Evolutionary conservation across 768 basidiomycete genomes (phyloP).

Genomic region (Trametes meyenii): DNA sequence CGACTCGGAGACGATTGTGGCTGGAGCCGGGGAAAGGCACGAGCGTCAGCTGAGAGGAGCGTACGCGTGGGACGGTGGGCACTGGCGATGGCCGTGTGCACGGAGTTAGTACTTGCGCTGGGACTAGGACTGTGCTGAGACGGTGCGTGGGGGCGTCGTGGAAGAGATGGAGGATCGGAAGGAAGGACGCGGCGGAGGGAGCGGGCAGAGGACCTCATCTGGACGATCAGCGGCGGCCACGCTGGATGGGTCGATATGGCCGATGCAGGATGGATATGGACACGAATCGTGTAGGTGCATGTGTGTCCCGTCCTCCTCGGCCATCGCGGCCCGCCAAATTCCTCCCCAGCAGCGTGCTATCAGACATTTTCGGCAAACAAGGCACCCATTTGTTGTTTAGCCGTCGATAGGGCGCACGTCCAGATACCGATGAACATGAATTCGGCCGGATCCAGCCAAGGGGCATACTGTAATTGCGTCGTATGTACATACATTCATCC

Average conservation of each 20-base stretch:
- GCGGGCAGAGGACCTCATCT: slow-evolving; percentile 4
- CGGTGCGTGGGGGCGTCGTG: not conserved
- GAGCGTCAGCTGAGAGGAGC: no score
- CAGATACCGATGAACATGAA: not conserved
- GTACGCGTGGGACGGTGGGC: no score
- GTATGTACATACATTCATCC: not conserved
- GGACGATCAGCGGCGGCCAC: slow-evolving; percentile 4
- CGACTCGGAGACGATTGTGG: not conserved
- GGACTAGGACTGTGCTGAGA: not conserved
- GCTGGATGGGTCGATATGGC: not conserved
- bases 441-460: not conserved
- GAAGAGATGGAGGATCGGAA: not conserved
- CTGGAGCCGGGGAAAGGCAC: not conserved
- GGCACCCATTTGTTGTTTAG: not conserved
- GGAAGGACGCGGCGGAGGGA: slow-evolving; percentile 1
- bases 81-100: no score
- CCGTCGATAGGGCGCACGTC: not conserved
- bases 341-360: not conserved
- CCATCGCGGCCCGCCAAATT: not conserved
- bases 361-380: not conserved
- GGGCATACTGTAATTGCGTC: not conserved
- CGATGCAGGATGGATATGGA: not conserved
- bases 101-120: no score
- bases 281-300: slow-evolving; percentile 11
- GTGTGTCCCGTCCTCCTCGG: slow-evolving; percentile 3